A percentile compares a stretch with the other conserved stretches of the same genome.
phyloP scores from a whole-genome alignment of 345 rosid genomes.

The Hypericum androsaemum region DNA sequence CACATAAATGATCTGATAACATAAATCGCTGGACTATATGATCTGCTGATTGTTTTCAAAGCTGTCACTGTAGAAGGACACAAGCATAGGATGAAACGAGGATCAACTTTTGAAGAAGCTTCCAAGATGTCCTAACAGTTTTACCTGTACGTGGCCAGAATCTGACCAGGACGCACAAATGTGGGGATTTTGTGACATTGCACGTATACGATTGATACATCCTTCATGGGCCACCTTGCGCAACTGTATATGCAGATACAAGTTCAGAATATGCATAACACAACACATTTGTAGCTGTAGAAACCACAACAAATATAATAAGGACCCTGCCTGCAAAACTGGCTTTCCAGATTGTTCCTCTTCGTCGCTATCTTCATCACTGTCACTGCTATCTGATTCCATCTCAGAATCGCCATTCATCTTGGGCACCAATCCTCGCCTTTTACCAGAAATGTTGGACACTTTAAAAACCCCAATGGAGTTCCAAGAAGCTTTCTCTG shows the following conservation, averaged over 20 bases:
- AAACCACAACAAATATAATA: slow-evolving; percentile 1
- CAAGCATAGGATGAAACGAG: background rate
- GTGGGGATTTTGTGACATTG: slow-evolving; percentile 83
- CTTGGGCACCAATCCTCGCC: slow-evolving; percentile 57
- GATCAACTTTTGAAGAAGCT: background rate
- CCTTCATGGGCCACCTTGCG: slow-evolving; percentile 79
- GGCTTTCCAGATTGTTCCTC: slow-evolving; percentile 47
- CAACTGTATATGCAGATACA: slow-evolving; percentile 35
- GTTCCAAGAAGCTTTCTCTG: slow-evolving; percentile 65
- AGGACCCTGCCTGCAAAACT: slow-evolving; percentile 49
- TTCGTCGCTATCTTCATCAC: slow-evolving; percentile 64
- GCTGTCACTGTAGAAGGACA: too few relatives aligned
- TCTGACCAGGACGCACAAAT: slow-evolving; percentile 94
- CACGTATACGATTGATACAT: slow-evolving; percentile 78
- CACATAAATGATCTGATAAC: too few relatives aligned
- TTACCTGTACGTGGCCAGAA: slow-evolving; percentile 82
- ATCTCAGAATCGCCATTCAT: slow-evolving; percentile 36
- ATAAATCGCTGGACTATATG: too few relatives aligned
- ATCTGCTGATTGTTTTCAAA: too few relatives aligned
- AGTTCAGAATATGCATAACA: slow-evolving; percentile 6
- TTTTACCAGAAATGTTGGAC: slow-evolving; percentile 69
- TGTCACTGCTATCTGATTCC: slow-evolving; percentile 59
- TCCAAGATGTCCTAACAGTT: slow-evolving; percentile 5
- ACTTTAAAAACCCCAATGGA: slow-evolving; percentile 74
- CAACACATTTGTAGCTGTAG: background rate